Evolutionary conservation across 768 basidiomycete genomes (phyloP), one percentile per base, ranked within the genome.

Genomic region (Mycena kentingensis): DNA sequence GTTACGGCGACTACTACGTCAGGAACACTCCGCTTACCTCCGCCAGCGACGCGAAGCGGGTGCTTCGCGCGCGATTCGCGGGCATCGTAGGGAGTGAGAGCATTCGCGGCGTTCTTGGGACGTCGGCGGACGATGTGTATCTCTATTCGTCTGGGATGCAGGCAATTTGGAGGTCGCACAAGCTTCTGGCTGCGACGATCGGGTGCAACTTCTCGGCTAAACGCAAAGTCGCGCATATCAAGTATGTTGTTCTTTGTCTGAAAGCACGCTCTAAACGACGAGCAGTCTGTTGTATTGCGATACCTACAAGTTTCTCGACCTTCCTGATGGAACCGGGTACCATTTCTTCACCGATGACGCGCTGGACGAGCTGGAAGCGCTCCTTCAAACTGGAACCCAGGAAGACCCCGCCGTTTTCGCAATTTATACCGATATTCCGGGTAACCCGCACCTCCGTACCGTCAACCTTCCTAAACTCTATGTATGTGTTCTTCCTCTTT

Each of bases 81-180:
- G 43, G 56, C 41, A 37, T 49, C 4, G 24, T 50, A 46, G 45
- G 51, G 26, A 36, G 44, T 27, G 27, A 26, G 43, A 54, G 62
- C 61, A 47, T 61, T 12, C 58, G 68, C 7, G 67, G 68, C n/a
- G 69, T 68, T 16, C 60, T 57, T 28, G 65, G 27, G 75, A 76
- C 63, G 62, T 64, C 13, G 61, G 77, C 32, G 66, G 72, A 77
- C 18, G 79, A 80, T 42, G 79, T 81, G 2, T 82, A 69, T 62
- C 61, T 82, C 26, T 80, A 73, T 61, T 71, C 78, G 3, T 70
- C 70, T 1, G 80, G 80, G 12, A 82, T 82, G 80, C 74, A 74
- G 42, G 77, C 80, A 18, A 79, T 82, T 46, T 82, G 75, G 73
- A 72, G 76, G 49, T 67, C 77, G 8, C 74, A 79, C 52, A 70